Evolutionary conservation across 768 basidiomycete genomes (phyloP), one percentile per base, ranked within the genome.

Genomic region (Grammothele lineata): DNA sequence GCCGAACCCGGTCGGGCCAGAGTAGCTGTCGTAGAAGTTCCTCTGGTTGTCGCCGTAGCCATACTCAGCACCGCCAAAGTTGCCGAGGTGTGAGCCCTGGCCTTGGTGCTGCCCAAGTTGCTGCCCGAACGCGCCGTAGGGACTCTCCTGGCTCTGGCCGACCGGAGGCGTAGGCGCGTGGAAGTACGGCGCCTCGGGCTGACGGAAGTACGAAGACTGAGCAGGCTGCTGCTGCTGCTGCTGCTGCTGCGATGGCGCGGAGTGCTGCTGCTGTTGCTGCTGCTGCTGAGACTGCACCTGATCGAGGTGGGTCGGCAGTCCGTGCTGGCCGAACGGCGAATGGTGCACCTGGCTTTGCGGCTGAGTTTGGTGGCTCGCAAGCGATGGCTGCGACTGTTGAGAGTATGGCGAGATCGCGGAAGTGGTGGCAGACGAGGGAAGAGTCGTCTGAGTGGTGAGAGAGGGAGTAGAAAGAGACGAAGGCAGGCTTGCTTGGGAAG

Each of bases 11-110:
- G 74, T 69, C 43, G 76, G 83, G 55, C 81, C 86, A 37, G 64
- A 66, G 59, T 90, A 89, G 8, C 80, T 77, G 36, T 90, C 87
- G 58, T 91, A 91, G 67, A 88, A 87, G 54, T 78, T 78, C 84
- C 86, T 73, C 57, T 78, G 82, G 49, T 61, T 80, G 27, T 88
- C 85, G 33, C 68, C 69, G 62, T 89, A 89, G 3, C 76, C 75
- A 54, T 88, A 89, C 43, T 89, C 86, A 6, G 73, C 72, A 40
- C 70, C 72, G 12, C 73, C 71, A 51, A 88, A 87, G n/a, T 73
- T 74, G 43, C 67, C 65, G 39, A 77, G 60, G 47, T 76, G 76
- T 9, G 70, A 71, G 39, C 60, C 63, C 24, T 80, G 78, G 12
- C 63, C 75, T 56, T 84, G 81, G 50, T 81, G 78, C 44, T 82